Base-by-base conservation (phyloP, 2,329 filamentous ascomycete species). In the Exophiala spinifera region DNA sequence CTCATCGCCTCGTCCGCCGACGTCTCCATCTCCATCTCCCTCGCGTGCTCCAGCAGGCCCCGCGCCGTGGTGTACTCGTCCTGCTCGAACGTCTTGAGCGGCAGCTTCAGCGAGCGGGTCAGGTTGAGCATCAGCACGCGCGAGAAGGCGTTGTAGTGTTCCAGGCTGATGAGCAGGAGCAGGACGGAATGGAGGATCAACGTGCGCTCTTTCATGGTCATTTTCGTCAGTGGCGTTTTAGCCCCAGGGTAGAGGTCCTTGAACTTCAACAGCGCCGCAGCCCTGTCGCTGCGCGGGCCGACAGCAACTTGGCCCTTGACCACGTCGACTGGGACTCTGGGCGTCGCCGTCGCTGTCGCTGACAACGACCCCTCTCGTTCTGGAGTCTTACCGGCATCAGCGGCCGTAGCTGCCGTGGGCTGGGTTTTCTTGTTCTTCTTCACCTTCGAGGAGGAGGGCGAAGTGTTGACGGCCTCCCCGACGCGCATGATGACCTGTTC, bases 11-110 rank as follows among this genome's bases (percentile, higher is more conserved):
- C 82, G 57, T 91, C 87, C 1, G 87, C 88, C 0, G 85, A 31
- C 7, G 28, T 31, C 28, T 6, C 8, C 28, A 31, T 31, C 10
- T 31, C 86, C 76, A 95, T 86, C 19, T 85, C 80, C 60, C 87
- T 81, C n/a, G 89, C 88, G 33, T 88, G 84, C 62, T 87, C 82
- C 0, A 94, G 80, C 0, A 97, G 75, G 0, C 84, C 87, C 50
- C 83, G 80, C 0, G 89, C 88, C 13, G 96, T 79, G 55, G 88
- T 85, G 40, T 82, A 78, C 68, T 97, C 90, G 51, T 91, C 84
- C 42, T 85, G 79, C 33, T 84, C 80, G 10, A 94, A 76, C 3
- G 84, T 72, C 31, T 79, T 78, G 20, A 85, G 70, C 0, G 86
- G 79, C 21, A 95, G 73, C n/a, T 83, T 78, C 8, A 95, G 74